Conservation (phyloP, 495 filamentous ascomycete genomes). For the Antarctomyces pellizariae region DNA sequence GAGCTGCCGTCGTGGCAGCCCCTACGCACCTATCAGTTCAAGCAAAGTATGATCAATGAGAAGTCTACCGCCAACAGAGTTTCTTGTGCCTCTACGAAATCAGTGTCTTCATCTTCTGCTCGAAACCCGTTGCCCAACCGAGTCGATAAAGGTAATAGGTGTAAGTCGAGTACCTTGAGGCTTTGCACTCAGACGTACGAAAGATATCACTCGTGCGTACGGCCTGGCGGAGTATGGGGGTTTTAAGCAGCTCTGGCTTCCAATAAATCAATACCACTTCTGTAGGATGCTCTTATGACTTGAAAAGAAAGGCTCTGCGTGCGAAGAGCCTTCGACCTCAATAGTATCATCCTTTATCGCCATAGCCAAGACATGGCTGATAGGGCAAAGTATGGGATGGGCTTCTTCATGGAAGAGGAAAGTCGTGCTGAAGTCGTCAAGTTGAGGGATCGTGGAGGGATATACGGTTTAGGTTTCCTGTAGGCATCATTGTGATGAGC, state of each 20-base stretch:
- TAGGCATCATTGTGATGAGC: conserved; percentile 12
- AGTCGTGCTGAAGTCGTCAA: conserved; percentile 4
- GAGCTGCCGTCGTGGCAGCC: conserved; percentile 1
- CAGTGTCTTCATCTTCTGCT: conserved; percentile 4
- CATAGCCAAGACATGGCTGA: conserved; percentile 5
- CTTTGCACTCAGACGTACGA: conserved; percentile 1
- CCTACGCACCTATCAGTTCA: conserved; percentile 2
- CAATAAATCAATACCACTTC: conserved; percentile 6
- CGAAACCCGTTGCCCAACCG: conserved; percentile 1
- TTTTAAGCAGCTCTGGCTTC: conserved; percentile 3
- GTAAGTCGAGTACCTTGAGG: conserved; percentile 1
- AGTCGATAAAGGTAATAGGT: conserved; percentile 1
- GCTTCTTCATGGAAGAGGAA: conserved; percentile 7
- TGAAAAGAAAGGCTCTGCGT: conserved; percentile 6
- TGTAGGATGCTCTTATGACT: conserved; percentile 3
- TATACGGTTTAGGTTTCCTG: conserved; percentile 13
- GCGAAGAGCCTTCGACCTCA: conserved; percentile 1
- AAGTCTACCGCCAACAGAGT: conserved; percentile 5
- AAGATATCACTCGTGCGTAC: not conserved
- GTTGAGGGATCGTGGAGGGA: conserved; percentile 1
- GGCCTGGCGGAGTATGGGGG: conserved; percentile 1
- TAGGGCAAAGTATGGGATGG: conserved; percentile 5
- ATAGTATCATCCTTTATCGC: conserved; percentile 6
- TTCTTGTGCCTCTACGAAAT: conserved; percentile 4
- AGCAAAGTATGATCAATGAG: conserved; percentile 2